Evolutionary conservation across 2,329 filamentous ascomycete genomes (phyloP), one percentile per base, ranked within the genome.

Genomic region (Tetracladium maxilliforme): DNA sequence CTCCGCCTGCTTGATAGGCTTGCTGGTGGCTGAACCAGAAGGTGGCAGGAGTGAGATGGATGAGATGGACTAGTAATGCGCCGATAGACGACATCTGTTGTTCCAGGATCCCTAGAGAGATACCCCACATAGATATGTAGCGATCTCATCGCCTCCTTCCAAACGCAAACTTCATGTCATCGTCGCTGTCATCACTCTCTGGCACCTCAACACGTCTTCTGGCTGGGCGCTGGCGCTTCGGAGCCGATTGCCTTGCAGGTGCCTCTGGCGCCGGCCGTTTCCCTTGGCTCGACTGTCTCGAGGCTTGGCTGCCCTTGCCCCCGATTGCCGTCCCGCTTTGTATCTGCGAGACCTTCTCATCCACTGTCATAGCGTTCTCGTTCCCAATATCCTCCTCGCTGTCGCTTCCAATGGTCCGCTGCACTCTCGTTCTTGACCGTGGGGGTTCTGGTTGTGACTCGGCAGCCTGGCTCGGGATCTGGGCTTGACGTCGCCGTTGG

Each of bases 1-100:
- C 30, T 51, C 61, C 15, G 61, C 61, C 5, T 78, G 71, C 41
- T 45, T 78, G 31, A 51, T 79, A 10, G 73, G 73, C 52, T 78
- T 25, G 48, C 71, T 27, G 70, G 78, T 6, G 62, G 65, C 1
- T n/a, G n/a, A 73, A 78, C 43, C 48, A 38, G 19, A 43, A 51
- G 25, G 48, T 41, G 6, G 35, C 33, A 3, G 36, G 37, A 4
- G 45, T 11, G 46, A 48, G 14, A 67, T 72, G 64, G 68, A 73
- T 18, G 54, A 64, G 37, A 71, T 75, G 69, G 70, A 76, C 39
- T 71, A 47, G 40, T 24, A 8, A 14, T 21, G 15, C 16, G 19
- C 19, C 17, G 21, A 17, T 25, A 23, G 14, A 25, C 22, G 14
- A 28, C 17, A 28, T 13, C 24, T 27, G 27, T 22, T 29, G 22